phyloP scores from a whole-genome alignment of 306 rosid species.

The Inga oerstediana region DNA sequence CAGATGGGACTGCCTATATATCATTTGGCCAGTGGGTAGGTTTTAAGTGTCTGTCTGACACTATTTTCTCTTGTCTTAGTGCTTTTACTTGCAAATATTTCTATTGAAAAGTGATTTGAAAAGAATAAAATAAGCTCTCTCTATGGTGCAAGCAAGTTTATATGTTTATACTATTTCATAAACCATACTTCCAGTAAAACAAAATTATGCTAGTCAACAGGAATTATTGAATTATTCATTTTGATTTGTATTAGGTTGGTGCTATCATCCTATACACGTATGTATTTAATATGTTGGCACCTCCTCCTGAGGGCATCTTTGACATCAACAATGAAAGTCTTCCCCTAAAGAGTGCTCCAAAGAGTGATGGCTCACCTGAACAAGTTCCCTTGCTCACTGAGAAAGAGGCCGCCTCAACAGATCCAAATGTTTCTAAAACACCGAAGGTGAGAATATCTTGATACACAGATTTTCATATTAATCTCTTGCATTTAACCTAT shows the following conservation, averaged over 20 bases:
- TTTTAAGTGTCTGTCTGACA: constrained; percentile 36
- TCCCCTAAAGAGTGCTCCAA: constrained; percentile 51
- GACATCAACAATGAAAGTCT: constrained; percentile 58
- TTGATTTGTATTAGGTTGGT: constrained; percentile 72
- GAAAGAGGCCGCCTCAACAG: constrained; percentile 44
- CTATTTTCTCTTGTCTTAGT: constrained; percentile 15
- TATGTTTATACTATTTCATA: constrained; percentile 15
- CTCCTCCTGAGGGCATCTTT: constrained; percentile 94
- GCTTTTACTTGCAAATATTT: constrained; percentile 20
- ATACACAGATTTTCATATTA: not conserved
- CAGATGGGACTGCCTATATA: constrained; percentile 91
- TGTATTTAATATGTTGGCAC: constrained; percentile 88
- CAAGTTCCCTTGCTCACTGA: constrained; percentile 71
- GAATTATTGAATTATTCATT: constrained; percentile 27
- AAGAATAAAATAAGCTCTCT: not conserved
- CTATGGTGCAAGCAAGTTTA: constrained; percentile 7
- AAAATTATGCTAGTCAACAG: constrained; percentile 2
- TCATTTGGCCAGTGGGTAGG: constrained; percentile 99
- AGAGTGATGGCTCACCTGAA: constrained; percentile 43
- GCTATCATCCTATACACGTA: constrained; percentile 94
- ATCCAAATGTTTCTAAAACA: constrained; percentile 41
- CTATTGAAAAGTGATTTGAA: constrained; percentile 3
- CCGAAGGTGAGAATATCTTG: constrained; percentile 58
- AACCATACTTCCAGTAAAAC: not conserved
- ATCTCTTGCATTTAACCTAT: not conserved